phyloP scores from a whole-genome alignment of 306 rosid species.

The Prunus mume region DNA sequence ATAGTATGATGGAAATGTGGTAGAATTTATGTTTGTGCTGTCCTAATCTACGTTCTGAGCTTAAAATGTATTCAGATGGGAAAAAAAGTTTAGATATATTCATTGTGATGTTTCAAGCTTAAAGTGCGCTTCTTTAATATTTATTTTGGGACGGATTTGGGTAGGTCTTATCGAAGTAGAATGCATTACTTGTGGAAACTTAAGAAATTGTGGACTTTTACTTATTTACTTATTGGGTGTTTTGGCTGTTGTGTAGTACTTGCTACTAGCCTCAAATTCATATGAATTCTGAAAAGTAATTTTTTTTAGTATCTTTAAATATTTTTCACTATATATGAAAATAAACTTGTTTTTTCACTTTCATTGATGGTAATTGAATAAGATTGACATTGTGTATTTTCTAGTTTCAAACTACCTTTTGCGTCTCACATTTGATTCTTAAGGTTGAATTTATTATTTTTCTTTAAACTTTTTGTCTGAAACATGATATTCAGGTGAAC shows the following conservation, averaged over 20 bases:
- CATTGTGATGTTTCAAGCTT: background rate
- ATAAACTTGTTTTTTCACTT: background rate
- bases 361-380: background rate
- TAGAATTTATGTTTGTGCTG: background rate
- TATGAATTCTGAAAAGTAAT: background rate
- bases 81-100: background rate
- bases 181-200: background rate
- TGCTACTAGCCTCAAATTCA: background rate
- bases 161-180: background rate
- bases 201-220: background rate
- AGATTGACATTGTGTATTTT: background rate
- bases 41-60: background rate
- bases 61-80: background rate
- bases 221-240: background rate
- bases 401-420: background rate
- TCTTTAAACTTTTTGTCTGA: conserved; percentile 9
- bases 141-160: background rate
- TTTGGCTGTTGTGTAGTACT: background rate
- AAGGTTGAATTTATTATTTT: background rate
- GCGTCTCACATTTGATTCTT: conserved; percentile 1
- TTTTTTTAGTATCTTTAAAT: background rate
- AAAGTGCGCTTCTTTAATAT: background rate
- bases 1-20: conserved; percentile 11
- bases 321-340: background rate
- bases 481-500: conserved; percentile 46